Evolutionary conservation across 2,329 filamentous ascomycete genomes (phyloP), one percentile per base, ranked within the genome.

Genomic region (Ophiostoma piceae): DNA sequence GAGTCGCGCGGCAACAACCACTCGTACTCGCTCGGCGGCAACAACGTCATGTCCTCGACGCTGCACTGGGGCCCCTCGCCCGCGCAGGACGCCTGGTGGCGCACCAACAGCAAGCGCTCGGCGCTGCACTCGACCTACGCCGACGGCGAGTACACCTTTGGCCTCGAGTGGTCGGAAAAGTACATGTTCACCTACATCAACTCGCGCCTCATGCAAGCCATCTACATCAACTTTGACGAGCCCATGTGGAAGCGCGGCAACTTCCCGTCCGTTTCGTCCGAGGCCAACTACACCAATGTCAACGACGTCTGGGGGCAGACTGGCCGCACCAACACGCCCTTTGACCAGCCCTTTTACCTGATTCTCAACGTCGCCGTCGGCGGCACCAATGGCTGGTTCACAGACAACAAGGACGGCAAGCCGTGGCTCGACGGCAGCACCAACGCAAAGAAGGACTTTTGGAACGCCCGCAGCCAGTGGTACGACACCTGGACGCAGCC

Each of bases 171-270:
- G 92, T 92, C 88, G 68, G 86, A 94, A 75, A 94, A 94, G 79
- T 95, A 96, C 78, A 82, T 95, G 71, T 96, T 94, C 81, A 94
- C 91, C 0, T 96, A 93, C 77, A 84, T 96, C 81, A 90, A 95
- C 83, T 90, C 86, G 65, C 88, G 90, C 14, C 85, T 96, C 26
- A 82, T 93, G 37, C 91, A 94, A 78, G 91, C 94, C 68, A 84
- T 92, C 72, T 96, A 93, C 82, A 89, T 86, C 74, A 91, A 89
- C 78, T 93, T 93, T 76, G 82, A 89, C 74, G 77, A 85, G 74
- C 83, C 86, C 11, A 85, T 93, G 76, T 93, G 88, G 86, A 74
- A 87, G 74, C 87, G 88, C 66, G 90, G 91, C 37, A 79, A 83
- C 68, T 94, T 94, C 77, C 88, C 90, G 5, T 78, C 84, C 22